These are phyloP conservation scores for Xylaria bambusicola DNA, from an alignment of 495 filamentous ascomycete genomes.

Conservation along the genomic window DNA sequence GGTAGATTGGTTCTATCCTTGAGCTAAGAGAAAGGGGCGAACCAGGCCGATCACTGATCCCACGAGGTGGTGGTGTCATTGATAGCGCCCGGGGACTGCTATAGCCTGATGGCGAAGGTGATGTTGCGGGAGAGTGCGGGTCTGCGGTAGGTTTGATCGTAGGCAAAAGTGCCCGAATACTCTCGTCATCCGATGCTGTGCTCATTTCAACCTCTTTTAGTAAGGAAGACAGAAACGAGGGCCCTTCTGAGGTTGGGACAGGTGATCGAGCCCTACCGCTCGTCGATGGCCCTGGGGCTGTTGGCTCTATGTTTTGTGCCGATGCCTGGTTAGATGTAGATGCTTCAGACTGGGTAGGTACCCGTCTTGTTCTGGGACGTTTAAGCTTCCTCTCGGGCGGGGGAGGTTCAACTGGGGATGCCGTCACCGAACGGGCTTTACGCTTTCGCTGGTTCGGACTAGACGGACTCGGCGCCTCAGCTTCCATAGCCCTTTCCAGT, in stretches of 20 bases:
- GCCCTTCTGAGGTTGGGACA: conserved; percentile 38
- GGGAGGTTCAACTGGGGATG: conserved; percentile 67
- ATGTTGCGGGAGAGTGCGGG: conserved; percentile 71
- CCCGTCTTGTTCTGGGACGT: conserved; percentile 68
- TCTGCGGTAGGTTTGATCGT: conserved; percentile 50
- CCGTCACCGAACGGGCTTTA: conserved; percentile 69
- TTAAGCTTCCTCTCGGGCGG: conserved; percentile 77
- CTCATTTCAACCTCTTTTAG: conserved; percentile 84
- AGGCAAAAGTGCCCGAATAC: conserved; percentile 46
- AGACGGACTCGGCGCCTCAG: conserved; percentile 46
- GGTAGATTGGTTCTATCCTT: conserved; percentile 60
- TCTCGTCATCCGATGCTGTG: conserved; percentile 55
- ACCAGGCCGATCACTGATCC: conserved; percentile 59
- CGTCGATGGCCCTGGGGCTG: conserved; percentile 34
- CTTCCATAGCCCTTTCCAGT: conserved; percentile 78
- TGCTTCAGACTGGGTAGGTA: conserved; percentile 39
- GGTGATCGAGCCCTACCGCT: conserved; percentile 35
- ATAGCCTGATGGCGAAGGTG: conserved; percentile 66
- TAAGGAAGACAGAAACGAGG: conserved; percentile 75
- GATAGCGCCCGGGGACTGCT: conserved; percentile 71
- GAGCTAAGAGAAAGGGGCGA: conserved; percentile 72
- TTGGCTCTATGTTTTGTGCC: conserved; percentile 42
- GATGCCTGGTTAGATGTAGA: conserved; percentile 47
- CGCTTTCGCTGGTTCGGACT: conserved; percentile 61
- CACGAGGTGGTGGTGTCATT: conserved; percentile 68